Evolutionary conservation across 139 green algal genomes (phyloP).

Genomic region (Auxenochlorella protothecoides): DNA sequence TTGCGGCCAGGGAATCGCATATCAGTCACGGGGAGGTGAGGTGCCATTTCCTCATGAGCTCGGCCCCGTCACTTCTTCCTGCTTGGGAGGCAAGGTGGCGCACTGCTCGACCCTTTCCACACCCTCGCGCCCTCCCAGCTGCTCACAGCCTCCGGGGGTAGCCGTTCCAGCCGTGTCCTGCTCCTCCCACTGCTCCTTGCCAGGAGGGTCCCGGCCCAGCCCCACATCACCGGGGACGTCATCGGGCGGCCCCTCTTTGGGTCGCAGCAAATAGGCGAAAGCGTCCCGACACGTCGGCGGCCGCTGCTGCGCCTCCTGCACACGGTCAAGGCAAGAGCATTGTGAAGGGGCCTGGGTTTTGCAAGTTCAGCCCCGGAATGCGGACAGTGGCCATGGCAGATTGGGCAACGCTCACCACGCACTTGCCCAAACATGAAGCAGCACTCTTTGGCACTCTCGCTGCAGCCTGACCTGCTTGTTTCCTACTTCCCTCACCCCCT

Average conservation of each 20-base stretch:
- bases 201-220: neutral
- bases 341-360: neutral
- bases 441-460: too few relatives aligned
- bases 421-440: neutral
- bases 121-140: neutral
- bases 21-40: too few relatives aligned
- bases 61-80: too few relatives aligned
- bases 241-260: neutral
- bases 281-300: constrained; percentile 6
- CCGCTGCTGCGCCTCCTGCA: constrained; percentile 9
- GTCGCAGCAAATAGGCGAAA: constrained; percentile 11
- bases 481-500: too few relatives aligned
- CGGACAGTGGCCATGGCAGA: neutral
- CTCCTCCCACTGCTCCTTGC: neutral
- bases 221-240: too few relatives aligned
- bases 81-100: too few relatives aligned
- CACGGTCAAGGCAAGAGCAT: neutral
- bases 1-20: too few relatives aligned
- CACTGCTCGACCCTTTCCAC: neutral
- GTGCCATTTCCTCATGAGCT: too few relatives aligned
- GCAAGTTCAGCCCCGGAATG: neutral
- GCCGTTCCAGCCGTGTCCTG: too few relatives aligned
- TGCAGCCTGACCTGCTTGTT: too few relatives aligned
- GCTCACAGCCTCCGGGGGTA: neutral
- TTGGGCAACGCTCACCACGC: neutral